Evolutionary conservation across 805 yeast species (phyloP), one percentile per base, ranked within the genome.

Genomic region (Spencermartinsiella europaea): DNA sequence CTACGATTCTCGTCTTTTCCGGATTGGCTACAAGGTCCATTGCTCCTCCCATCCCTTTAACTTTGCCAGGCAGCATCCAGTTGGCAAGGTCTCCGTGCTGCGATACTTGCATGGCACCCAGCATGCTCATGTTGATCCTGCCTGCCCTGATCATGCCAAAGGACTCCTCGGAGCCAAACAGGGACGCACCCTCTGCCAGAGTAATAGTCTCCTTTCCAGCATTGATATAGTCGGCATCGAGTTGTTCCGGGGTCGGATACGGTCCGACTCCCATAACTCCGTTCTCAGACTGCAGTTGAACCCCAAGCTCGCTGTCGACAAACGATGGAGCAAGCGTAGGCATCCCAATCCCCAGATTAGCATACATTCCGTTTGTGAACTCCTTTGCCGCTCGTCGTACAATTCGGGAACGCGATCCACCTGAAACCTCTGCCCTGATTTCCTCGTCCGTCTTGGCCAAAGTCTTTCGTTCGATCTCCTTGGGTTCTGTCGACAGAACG

Each of bases 31-130:
- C 75, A 33, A 71, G 60, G 55, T 71, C 75, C 75, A 71, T 71
- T 8, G 75, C 75, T n/a, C 75, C 75, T 14, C 75, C 75, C 74
- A 71, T 71, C 19, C 75, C 75, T 52, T 68, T 71, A 25, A 71
- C 68, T 52, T 64, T 58, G 7, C 74, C 74, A 2, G 75, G 75
- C 15, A 71, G 58, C 21, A 71, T 73, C 74, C 75, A 71, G 52
- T 71, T 71, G 22, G 75, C 75, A 38, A 71, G 62, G 46, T 71
- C 75, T 28, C 74, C 75, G 38, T 47, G 57, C 36, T 60, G 59
- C 0, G 74, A 65, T 3, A 71, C 74, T 50, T 71, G 75, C 54
- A 71, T 57, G 2, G 71, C 74, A 14, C 75, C 75, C 10, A 71
- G 60, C 45, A 71, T 62, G 2, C 75, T 67, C 46, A 71, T 54